A percentile compares a stretch with the other conserved stretches of the same genome.
Conservation (phyloP, 1,284 basidiomycete species). For the Cutaneotrichosporon sp. region DNA sequence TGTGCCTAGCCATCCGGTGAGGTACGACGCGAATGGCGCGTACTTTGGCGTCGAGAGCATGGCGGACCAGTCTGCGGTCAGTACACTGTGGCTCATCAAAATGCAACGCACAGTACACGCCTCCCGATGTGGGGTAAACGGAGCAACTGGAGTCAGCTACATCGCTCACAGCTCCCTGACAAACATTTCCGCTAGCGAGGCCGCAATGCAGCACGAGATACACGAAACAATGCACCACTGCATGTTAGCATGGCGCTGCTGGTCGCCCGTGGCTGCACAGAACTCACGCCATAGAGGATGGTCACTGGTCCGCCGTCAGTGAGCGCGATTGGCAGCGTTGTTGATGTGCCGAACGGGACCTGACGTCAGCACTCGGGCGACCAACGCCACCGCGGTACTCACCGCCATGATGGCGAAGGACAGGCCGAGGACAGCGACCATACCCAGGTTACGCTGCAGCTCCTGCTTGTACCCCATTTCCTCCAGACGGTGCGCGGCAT, state of each 20-base stretch:
- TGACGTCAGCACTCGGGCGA: conserved; percentile 1
- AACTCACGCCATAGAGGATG: conserved; percentile 47
- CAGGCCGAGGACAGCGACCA: conserved; percentile 50
- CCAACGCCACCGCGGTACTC: conserved; percentile 4
- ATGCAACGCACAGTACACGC: conserved; percentile 47
- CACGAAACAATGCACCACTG: conserved; percentile 50
- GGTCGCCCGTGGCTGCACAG: too few species aligned
- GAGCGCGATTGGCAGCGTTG: conserved; percentile 48
- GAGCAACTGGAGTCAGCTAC: conserved; percentile 38
- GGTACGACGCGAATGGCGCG: conserved; percentile 47
- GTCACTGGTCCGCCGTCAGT: conserved; percentile 50
- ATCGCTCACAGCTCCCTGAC: neutral
- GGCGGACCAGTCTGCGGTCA: conserved; percentile 45
- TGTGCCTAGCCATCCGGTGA: conserved; percentile 51
- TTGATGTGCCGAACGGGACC: conserved; percentile 42
- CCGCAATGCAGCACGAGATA: conserved; percentile 50
- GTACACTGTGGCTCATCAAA: neutral
- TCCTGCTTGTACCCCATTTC: conserved; percentile 50
- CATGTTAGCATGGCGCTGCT: neutral
- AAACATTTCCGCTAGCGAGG: conserved; percentile 50
- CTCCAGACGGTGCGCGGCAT: conserved; percentile 30
- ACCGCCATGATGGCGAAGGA: conserved; percentile 50
- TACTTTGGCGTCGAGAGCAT: conserved; percentile 49
- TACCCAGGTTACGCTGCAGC: conserved; percentile 49
- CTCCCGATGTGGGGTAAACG: conserved; percentile 50